Evolutionary conservation across 345 rosid genomes (phyloP).

Genomic region (Hibiscus tridactylites): DNA sequence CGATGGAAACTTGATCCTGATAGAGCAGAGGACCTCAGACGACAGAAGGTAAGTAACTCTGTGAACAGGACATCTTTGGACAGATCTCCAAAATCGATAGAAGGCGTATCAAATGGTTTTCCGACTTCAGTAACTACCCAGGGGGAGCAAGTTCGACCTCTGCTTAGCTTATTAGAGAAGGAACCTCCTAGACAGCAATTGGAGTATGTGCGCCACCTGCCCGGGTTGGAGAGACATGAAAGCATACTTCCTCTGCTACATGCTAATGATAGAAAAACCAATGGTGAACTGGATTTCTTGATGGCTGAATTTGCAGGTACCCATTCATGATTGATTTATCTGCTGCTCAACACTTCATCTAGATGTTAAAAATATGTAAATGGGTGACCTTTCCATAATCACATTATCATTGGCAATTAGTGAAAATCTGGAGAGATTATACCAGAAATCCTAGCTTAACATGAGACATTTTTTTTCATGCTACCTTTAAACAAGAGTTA

Average conservation of each 20-base stretch:
- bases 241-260: conserved; percentile 81
- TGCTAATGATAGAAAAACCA: conserved; percentile 79
- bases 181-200: conserved; percentile 90
- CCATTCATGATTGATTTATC: not conserved
- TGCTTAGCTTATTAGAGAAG: conserved; percentile 95
- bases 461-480: not conserved
- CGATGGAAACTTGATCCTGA: conserved; percentile 35
- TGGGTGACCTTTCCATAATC: not conserved
- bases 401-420: not conserved
- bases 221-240: conserved; percentile 92
- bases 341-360: not conserved
- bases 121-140: conserved; percentile 34
- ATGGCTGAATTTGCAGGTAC: conserved; percentile 98
- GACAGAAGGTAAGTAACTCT: conserved; percentile 39
- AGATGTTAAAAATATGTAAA: not conserved
- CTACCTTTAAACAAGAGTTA: not conserved
- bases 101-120: conserved; percentile 55
- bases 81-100: conserved; percentile 61
- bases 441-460: not conserved
- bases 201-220: conserved; percentile 66
- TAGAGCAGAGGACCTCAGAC: conserved; percentile 56
- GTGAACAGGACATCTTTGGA: conserved; percentile 60
- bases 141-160: conserved; percentile 86
- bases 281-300: conserved; percentile 83
- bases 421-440: not conserved